phyloP scores from a whole-genome alignment of 2,329 filamentous ascomycete genomes.

The Fulvia fulva region DNA sequence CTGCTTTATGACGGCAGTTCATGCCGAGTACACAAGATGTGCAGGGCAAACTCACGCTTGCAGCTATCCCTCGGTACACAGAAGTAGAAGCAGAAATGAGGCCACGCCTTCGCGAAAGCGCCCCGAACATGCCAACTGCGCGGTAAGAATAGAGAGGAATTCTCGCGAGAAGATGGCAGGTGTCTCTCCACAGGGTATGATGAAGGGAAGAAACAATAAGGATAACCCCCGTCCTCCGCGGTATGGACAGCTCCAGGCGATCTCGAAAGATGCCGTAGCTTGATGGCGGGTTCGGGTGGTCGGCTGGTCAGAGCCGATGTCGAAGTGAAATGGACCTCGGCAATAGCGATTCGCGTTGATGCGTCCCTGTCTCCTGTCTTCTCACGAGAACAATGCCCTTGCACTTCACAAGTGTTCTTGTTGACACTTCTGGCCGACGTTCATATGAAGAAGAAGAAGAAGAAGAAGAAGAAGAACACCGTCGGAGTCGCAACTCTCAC shows the following conservation, averaged over 20 bases:
- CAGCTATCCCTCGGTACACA: slow-evolving; percentile 23
- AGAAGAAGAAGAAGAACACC: not conserved
- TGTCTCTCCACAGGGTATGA: slow-evolving; percentile 3
- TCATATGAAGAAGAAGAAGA: not conserved
- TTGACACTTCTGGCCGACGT: not conserved
- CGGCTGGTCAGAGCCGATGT: not conserved
- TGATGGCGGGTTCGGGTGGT: not conserved
- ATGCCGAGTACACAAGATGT: slow-evolving; percentile 1
- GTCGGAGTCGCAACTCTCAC: not conserved
- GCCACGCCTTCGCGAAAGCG: slow-evolving; percentile 22
- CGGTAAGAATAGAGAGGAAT: slow-evolving; percentile 6
- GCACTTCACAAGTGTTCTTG: not conserved
- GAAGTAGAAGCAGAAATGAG: slow-evolving; percentile 18
- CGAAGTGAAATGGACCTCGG: slow-evolving; percentile 1
- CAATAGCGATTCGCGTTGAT: not conserved
- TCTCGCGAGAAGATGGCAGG: not conserved
- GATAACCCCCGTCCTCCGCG: slow-evolving; percentile 9
- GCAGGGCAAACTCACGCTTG: slow-evolving; percentile 20
- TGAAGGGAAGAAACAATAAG: not conserved
- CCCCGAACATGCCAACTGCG: slow-evolving; percentile 27
- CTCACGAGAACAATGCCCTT: not conserved
- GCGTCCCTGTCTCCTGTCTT: not conserved
- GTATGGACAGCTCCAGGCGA: slow-evolving; percentile 6
- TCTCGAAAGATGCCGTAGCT: not conserved
- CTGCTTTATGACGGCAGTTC: slow-evolving; percentile 1